phyloP scores from a whole-genome alignment of 768 basidiomycete genomes.

The Clavulina sp. region DNA sequence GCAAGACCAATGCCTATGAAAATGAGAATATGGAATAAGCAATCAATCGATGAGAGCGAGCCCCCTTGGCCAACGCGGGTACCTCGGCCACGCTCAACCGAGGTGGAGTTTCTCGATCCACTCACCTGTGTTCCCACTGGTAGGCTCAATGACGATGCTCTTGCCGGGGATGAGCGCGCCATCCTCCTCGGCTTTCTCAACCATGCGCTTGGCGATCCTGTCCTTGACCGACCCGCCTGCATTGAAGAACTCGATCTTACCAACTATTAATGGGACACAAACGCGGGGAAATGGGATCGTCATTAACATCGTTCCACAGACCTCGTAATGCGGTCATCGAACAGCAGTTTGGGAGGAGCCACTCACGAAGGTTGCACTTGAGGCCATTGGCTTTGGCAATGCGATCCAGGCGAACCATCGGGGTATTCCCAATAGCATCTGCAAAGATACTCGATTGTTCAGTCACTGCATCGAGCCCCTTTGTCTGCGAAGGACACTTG shows the following conservation, averaged over 20 bases:
- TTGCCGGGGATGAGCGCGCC: slow-evolving; percentile 71
- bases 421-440: slow-evolving; percentile 79
- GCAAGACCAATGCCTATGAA: slow-evolving; percentile 75
- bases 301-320: too few relatives aligned
- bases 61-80: too few relatives aligned
- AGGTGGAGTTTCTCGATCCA: slow-evolving; percentile 5
- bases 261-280: slow-evolving; percentile 32
- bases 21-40: not conserved
- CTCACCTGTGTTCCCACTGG: slow-evolving; percentile 87
- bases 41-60: not conserved
- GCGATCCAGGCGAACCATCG: slow-evolving; percentile 71
- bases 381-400: slow-evolving; percentile 57
- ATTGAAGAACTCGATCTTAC: slow-evolving; percentile 78
- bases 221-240: slow-evolving; percentile 93
- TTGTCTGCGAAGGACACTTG: too few relatives aligned
- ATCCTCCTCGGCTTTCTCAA: slow-evolving; percentile 80
- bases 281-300: not conserved
- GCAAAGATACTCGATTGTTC: too few relatives aligned
- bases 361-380: slow-evolving; percentile 78
- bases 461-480: too few relatives aligned
- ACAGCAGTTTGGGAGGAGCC: not conserved
- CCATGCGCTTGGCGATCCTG: slow-evolving; percentile 90
- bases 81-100: not conserved
- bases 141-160: slow-evolving; percentile 89
- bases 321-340: not conserved